Conservation (phyloP, 805 yeast species). For the Candida silvicultrix region DNA sequence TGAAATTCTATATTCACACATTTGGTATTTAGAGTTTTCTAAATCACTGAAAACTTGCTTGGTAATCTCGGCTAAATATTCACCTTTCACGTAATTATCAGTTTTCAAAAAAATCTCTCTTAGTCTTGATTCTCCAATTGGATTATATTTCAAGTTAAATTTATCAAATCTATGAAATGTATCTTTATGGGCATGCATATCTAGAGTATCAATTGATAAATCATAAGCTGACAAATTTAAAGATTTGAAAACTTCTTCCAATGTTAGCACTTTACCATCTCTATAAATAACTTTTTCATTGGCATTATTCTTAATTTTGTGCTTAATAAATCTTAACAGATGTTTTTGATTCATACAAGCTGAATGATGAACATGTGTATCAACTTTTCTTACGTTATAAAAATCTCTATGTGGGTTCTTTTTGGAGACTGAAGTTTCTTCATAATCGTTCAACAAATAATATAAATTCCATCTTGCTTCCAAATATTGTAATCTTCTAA, state of each 20-base stretch:
- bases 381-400: constrained; percentile 93
- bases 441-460: constrained; percentile 81
- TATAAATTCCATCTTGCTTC: constrained; percentile 97
- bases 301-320: constrained; percentile 81
- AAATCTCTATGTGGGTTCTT: constrained; percentile 96
- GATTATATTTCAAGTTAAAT: constrained; percentile 94
- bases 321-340: constrained; percentile 86
- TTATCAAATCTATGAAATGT: constrained; percentile 97
- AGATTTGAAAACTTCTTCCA: constrained; percentile 87
- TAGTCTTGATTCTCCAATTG: constrained; percentile 95
- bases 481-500: constrained; percentile 83
- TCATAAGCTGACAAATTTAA: constrained; percentile 91
- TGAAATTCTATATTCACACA: constrained; percentile 94
- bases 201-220: constrained; percentile 90
- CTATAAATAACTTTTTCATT: constrained; percentile 89
- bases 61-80: constrained; percentile 88
- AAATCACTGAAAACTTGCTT: constrained; percentile 90
- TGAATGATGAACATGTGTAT: constrained; percentile 97
- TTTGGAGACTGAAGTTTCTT: constrained; percentile 86
- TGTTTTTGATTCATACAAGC: constrained; percentile 99
- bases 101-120: constrained; percentile 95
- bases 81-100: constrained; percentile 85
- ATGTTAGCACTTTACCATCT: constrained; percentile 82
- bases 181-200: constrained; percentile 99
- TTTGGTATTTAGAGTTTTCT: constrained; percentile 93